phyloP scores from a whole-genome alignment of 306 rosid species.

The Abrus pulchellus region DNA sequence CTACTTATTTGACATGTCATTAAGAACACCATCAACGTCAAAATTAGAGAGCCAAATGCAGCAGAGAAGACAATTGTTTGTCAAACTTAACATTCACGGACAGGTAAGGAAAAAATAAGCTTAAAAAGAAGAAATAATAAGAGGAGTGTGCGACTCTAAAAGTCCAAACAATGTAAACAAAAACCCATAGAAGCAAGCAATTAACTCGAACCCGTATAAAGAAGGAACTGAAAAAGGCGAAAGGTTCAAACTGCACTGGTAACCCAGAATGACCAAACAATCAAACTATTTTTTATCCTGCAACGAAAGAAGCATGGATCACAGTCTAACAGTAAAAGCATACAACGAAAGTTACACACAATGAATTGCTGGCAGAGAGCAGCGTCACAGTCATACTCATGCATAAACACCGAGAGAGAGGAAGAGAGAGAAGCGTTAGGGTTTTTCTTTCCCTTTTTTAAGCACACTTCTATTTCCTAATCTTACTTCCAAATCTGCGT shows the following conservation, averaged over 20 bases:
- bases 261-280: conserved; percentile 48
- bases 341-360: conserved; percentile 30
- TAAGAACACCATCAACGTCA: conserved; percentile 56
- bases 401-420: conserved; percentile 34
- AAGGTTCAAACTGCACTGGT: conserved; percentile 44
- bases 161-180: conserved; percentile 51
- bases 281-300: conserved; percentile 26
- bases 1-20: conserved; percentile 55
- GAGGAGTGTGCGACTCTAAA: conserved; percentile 25
- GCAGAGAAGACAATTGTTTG: conserved; percentile 39
- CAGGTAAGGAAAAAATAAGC: background rate
- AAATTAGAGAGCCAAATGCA: conserved; percentile 55
- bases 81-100: conserved; percentile 47
- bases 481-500: conserved; percentile 46
- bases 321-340: conserved; percentile 52
- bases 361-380: background rate
- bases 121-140: background rate
- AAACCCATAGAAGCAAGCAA: conserved; percentile 29
- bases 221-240: conserved; percentile 49
- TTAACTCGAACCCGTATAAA: conserved; percentile 27
- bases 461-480: conserved; percentile 5
- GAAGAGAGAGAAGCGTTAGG: conserved; percentile 42
- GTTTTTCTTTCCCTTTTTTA: conserved; percentile 43
- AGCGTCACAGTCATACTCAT: conserved; percentile 30
- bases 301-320: conserved; percentile 43